These are phyloP conservation scores for Barnettozyma californica DNA, from an alignment of 805 yeast genomes.

Conservation along the genomic window DNA sequence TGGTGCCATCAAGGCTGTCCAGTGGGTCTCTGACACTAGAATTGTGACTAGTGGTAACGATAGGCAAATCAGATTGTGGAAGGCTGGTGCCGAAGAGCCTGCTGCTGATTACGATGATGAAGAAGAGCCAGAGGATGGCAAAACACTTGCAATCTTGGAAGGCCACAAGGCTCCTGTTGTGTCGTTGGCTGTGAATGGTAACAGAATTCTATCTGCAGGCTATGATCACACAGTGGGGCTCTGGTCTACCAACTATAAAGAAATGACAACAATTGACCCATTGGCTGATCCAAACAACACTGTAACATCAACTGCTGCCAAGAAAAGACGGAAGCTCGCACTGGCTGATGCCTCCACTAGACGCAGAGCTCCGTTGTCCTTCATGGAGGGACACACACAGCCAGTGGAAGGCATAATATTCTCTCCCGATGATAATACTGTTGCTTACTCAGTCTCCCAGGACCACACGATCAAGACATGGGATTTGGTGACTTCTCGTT, in stretches of 20 bases:
- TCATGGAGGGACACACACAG: slow-evolving; percentile 74
- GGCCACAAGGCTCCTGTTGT: slow-evolving; percentile 91
- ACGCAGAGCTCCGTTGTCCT: slow-evolving; percentile 75
- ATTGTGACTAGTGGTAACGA: slow-evolving; percentile 86
- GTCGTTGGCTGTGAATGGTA: slow-evolving; percentile 48
- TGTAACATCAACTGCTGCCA: slow-evolving; percentile 69
- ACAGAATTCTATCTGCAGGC: slow-evolving; percentile 76
- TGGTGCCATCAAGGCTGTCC: slow-evolving; percentile 78
- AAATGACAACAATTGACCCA: slow-evolving; percentile 62
- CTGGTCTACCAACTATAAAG: slow-evolving; percentile 87
- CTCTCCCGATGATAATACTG: slow-evolving; percentile 67
- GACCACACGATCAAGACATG: slow-evolving; percentile 95
- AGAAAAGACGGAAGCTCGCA: slow-evolving; percentile 82
- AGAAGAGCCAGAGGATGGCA: slow-evolving; percentile 56
- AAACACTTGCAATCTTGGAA: slow-evolving; percentile 77
- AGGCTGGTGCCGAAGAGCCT: slow-evolving; percentile 40
- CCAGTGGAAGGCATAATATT: slow-evolving; percentile 86
- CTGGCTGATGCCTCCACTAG: slow-evolving; percentile 68
- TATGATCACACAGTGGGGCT: slow-evolving; percentile 75
- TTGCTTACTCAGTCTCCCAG: slow-evolving; percentile 90
- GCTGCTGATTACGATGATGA: slow-evolving; percentile 36
- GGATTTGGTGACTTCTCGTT: slow-evolving; percentile 85
- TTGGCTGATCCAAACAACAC: slow-evolving; percentile 41
- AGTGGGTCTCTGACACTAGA: slow-evolving; percentile 71
- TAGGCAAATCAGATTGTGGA: slow-evolving; percentile 86